phyloP scores from a whole-genome alignment of 371 early-diverging fungal species.

The Apophysomyces ossiformis region DNA sequence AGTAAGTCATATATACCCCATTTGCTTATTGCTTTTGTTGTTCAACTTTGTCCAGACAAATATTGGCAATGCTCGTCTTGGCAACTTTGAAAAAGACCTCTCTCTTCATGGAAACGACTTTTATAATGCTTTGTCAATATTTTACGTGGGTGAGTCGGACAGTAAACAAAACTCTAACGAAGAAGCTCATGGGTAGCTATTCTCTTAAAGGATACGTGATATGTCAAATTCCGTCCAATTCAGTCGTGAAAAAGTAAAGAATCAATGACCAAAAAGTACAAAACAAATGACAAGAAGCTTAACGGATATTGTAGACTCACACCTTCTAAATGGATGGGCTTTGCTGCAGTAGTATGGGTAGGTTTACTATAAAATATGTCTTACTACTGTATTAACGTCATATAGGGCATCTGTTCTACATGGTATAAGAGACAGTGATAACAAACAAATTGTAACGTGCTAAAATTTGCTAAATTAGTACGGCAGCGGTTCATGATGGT shows the following conservation, averaged over 20 bases:
- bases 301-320: background rate
- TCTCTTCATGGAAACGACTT: constrained; percentile 18
- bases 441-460: background rate
- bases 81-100: constrained; percentile 20
- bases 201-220: constrained; percentile 15
- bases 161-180: background rate
- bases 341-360: background rate
- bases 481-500: background rate
- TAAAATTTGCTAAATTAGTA: background rate
- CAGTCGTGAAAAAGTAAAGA: constrained; percentile 16
- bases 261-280: background rate
- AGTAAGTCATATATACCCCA: background rate
- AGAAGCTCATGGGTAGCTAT: background rate
- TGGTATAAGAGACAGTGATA: constrained; percentile 3
- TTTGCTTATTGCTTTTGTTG: background rate
- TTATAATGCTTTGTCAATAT: constrained; percentile 22
- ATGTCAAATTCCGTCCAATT: constrained; percentile 20
- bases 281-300: too few species aligned
- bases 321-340: constrained; percentile 10
- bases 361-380: too few species aligned
- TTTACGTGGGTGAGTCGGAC: constrained; percentile 17
- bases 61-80: constrained; percentile 25
- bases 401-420: constrained; percentile 18
- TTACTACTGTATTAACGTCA: too few species aligned
- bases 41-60: constrained; percentile 13